These are phyloP conservation scores for Choiromyces venosus DNA, from an alignment of 495 filamentous ascomycete species.

Conservation along the genomic window DNA sequence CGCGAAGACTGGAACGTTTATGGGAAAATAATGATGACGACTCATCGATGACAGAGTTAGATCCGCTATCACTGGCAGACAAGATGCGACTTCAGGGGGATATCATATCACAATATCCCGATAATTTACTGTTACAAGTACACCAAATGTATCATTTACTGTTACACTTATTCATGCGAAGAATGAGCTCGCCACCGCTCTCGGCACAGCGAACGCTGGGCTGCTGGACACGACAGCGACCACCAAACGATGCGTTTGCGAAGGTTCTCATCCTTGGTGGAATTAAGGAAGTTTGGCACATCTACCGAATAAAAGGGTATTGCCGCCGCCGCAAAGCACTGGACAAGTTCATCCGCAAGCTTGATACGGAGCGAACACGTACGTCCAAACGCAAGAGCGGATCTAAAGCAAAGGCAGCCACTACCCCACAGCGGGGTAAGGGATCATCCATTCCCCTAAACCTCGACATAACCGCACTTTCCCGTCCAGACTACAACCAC, in stretches of 20 bases:
- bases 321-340: constrained; percentile 32
- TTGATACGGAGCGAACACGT: constrained; percentile 20
- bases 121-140: constrained; percentile 36
- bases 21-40: constrained; percentile 14
- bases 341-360: constrained; percentile 36
- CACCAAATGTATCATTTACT: constrained; percentile 42
- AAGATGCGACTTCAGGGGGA: constrained; percentile 39
- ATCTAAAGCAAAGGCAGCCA: constrained; percentile 7
- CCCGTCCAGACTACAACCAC: neutral
- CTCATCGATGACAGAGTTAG: constrained; percentile 5
- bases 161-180: constrained; percentile 37
- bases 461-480: constrained; percentile 18
- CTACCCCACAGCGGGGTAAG: constrained; percentile 7
- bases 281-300: constrained; percentile 31
- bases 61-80: constrained; percentile 23
- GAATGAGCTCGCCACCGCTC: constrained; percentile 27
- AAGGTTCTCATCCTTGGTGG: constrained; percentile 37
- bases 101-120: constrained; percentile 38
- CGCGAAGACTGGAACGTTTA: constrained; percentile 34
- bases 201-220: constrained; percentile 25
- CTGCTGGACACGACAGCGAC: constrained; percentile 30
- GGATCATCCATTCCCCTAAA: constrained; percentile 11
- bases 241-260: constrained; percentile 35
- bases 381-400: constrained; percentile 5
- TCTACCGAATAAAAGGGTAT: constrained; percentile 39